These are phyloP conservation scores for Fusarium globosum DNA, from an alignment of 2,329 filamentous ascomycete species.

Conservation along the genomic window DNA sequence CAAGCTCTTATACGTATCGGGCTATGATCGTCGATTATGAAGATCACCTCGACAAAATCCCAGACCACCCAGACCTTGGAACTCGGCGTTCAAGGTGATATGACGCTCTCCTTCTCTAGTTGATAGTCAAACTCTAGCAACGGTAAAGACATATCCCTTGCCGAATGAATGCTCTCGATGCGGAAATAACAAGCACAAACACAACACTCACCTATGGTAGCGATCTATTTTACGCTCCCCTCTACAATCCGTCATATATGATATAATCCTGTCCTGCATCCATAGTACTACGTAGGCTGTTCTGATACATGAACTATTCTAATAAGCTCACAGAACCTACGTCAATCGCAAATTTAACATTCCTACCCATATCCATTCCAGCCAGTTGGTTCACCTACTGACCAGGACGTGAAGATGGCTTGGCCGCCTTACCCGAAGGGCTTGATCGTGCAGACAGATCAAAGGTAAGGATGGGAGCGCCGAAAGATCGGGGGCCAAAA, in stretches of 20 bases:
- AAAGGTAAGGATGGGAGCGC: constrained; percentile 20
- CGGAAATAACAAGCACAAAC: not conserved
- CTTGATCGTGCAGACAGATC: constrained; percentile 26
- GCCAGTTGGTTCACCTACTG: constrained; percentile 31
- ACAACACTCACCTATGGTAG: not conserved
- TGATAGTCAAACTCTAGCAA: not conserved
- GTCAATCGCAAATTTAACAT: constrained; percentile 23
- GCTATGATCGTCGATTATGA: constrained; percentile 25
- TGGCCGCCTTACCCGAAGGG: constrained; percentile 37
- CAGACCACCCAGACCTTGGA: not conserved
- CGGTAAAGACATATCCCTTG: not conserved
- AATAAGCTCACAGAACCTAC: constrained; percentile 17
- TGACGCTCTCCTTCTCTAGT: constrained; percentile 1
- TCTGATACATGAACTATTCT: not conserved
- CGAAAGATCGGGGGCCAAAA: constrained; percentile 18
- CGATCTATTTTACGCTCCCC: not conserved
- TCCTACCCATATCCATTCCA: constrained; percentile 41
- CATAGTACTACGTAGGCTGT: not conserved
- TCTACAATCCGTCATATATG: not conserved
- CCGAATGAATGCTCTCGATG: not conserved
- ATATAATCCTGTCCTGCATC: not conserved
- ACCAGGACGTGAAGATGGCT: constrained; percentile 27
- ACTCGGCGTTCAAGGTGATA: constrained; percentile 1
- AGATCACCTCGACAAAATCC: constrained; percentile 15
- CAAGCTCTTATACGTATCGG: constrained; percentile 19